Conservation (phyloP, 2,329 filamentous ascomycete species). For the Rhinocladiella mackenziei region DNA sequence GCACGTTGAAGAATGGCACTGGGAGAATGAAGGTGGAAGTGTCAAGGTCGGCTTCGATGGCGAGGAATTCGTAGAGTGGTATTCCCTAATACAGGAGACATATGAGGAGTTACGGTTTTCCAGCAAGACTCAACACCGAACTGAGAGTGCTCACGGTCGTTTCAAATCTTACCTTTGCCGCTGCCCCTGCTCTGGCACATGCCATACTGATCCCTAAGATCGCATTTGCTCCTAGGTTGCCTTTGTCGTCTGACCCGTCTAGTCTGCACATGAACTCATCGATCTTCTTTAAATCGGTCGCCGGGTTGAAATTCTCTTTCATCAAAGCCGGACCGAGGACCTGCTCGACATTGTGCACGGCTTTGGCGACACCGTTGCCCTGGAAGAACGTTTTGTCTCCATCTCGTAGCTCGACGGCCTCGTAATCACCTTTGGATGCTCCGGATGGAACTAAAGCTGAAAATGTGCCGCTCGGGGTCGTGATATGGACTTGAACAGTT, state of each 20-base stretch:
- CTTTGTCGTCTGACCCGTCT: constrained; percentile 77
- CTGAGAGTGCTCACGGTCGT: background rate
- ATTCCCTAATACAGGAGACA: constrained; percentile 32
- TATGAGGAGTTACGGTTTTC: background rate
- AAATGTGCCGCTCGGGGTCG: constrained; percentile 33
- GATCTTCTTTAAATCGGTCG: constrained; percentile 51
- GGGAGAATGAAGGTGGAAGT: constrained; percentile 53
- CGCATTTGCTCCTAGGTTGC: constrained; percentile 81
- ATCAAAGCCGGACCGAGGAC: constrained; percentile 54
- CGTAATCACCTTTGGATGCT: constrained; percentile 35
- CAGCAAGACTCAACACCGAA: background rate
- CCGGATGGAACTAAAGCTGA: constrained; percentile 36
- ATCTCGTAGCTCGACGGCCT: constrained; percentile 42
- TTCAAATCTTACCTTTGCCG: constrained; percentile 48
- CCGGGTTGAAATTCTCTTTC: constrained; percentile 50
- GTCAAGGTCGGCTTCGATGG: constrained; percentile 49
- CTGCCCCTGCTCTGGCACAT: constrained; percentile 60
- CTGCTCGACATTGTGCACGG: constrained; percentile 54
- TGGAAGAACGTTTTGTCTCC: constrained; percentile 51
- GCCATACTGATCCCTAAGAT: constrained; percentile 82
- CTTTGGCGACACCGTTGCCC: constrained; percentile 55
- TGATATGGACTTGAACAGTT: constrained; percentile 35
- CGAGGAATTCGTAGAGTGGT: constrained; percentile 56
- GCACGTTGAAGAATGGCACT: constrained; percentile 57
- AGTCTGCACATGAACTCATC: constrained; percentile 53